phyloP scores from a whole-genome alignment of 441 rosid genomes.

The Manihot esculenta region DNA sequence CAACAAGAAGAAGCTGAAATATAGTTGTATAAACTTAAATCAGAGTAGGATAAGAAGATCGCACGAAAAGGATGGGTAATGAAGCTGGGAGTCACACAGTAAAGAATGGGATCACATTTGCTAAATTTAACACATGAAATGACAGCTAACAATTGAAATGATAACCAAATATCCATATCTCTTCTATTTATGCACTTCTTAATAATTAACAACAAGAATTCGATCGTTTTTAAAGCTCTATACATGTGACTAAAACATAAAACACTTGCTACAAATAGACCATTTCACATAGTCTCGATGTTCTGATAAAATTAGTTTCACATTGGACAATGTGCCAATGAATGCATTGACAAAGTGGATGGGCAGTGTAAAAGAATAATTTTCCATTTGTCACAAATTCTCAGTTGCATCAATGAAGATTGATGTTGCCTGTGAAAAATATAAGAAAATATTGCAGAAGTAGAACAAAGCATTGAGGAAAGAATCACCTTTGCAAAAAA shows the following conservation, averaged over 20 bases:
- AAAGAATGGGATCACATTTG: not conserved
- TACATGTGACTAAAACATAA: not conserved
- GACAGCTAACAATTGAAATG: not conserved
- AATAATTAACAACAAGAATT: not conserved
- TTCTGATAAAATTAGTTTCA: not conserved
- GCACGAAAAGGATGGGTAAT: not conserved
- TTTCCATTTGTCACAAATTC: not conserved
- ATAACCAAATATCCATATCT: not conserved
- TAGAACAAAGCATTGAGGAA: not conserved
- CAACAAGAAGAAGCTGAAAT: conserved; percentile 68
- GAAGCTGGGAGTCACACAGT: not conserved
- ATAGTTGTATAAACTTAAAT: conserved; percentile 7
- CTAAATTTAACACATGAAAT: not conserved
- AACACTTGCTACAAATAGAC: not conserved
- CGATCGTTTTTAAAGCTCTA: not conserved
- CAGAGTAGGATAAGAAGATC: conserved; percentile 12
- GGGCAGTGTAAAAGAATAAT: not conserved
- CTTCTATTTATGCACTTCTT: not conserved
- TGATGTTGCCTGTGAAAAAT: not conserved
- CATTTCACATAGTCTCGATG: not conserved
- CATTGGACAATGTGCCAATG: not conserved
- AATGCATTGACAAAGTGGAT: not conserved
- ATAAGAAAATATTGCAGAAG: not conserved
- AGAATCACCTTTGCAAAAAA: conserved; percentile 66
- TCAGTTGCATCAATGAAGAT: not conserved